Percentiles rank a stretch among this genome's conserved stretches.
Evolutionary conservation across 805 yeast genomes (phyloP).

Genomic region (Pichia kluyveri): DNA sequence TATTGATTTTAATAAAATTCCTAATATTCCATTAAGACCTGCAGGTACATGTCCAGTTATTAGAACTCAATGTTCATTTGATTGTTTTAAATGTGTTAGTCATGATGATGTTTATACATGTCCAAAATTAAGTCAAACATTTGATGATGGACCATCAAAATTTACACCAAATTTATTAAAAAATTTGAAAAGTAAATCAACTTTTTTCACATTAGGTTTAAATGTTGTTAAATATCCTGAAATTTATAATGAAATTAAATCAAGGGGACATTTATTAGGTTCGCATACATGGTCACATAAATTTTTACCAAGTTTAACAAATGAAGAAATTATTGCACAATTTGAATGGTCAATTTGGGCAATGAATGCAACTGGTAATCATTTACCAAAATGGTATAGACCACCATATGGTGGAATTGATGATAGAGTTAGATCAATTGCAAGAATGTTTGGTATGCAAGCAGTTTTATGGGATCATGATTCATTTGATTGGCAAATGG

Average conservation of each 20-base stretch:
- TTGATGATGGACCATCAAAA: constrained; percentile 91
- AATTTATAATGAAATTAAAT: constrained; percentile 46
- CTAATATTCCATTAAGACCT: constrained; percentile 37
- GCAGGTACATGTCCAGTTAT: constrained; percentile 52
- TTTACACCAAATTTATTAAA: constrained; percentile 54
- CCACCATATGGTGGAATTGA: constrained; percentile 97
- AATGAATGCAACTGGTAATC: constrained; percentile 86
- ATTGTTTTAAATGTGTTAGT: constrained; percentile 71
- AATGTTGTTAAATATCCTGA: constrained; percentile 74
- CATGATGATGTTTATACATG: constrained; percentile 74
- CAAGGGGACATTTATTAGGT: constrained; percentile 70
- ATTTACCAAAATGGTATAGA: constrained; percentile 85
- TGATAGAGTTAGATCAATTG: constrained; percentile 70
- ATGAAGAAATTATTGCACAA: constrained; percentile 81
- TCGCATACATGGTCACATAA: constrained; percentile 93
- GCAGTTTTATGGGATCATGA: constrained; percentile 89
- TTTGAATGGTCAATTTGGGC: constrained; percentile 97
- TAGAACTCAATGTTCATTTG: constrained; percentile 66
- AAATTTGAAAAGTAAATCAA: constrained; percentile 45
- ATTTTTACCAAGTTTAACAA: constrained; percentile 66
- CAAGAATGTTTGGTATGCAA: constrained; percentile 78
- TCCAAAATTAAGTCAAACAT: constrained; percentile 69
- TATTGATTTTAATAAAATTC: constrained; percentile 48
- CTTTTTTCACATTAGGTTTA: constrained; percentile 81
- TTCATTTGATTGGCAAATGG: constrained; percentile 82